Evolutionary conservation across 169 alveolate species (phyloP).

Genomic region (Eimeria necatrix): DNA sequence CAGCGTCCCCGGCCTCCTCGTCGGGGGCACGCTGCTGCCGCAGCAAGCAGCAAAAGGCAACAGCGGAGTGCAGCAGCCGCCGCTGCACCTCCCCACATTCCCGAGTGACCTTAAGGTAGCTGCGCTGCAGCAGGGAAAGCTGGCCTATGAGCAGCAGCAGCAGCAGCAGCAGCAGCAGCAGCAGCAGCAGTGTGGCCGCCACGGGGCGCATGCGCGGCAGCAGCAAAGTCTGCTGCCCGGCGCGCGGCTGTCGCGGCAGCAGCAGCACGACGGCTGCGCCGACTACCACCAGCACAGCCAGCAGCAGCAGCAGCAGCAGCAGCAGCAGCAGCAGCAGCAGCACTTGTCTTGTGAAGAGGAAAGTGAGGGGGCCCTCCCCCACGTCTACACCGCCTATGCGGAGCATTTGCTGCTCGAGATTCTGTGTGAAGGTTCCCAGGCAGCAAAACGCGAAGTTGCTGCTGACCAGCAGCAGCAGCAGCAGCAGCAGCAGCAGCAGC

Average conservation of each 20-base stretch:
- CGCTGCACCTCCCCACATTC: constrained; percentile 46
- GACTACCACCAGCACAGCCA: not conserved
- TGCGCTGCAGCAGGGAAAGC: not conserved
- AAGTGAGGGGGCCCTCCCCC: constrained; percentile 50
- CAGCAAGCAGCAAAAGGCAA: constrained; percentile 62
- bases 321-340: constrained; percentile 47
- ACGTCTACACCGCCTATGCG: constrained; percentile 53
- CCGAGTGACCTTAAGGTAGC: not conserved
- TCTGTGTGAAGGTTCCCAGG: not conserved
- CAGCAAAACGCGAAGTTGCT: not conserved
- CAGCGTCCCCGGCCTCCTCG: not conserved
- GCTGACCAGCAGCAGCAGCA: not conserved
- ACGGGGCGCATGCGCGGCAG: not conserved
- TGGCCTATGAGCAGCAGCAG: constrained; percentile 16
- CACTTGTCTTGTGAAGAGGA: constrained; percentile 46
- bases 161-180: constrained; percentile 23
- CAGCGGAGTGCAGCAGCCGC: constrained; percentile 64
- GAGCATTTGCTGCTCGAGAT: constrained; percentile 45
- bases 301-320: constrained; percentile 48
- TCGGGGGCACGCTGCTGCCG: constrained; percentile 61
- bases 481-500: constrained; percentile 33
- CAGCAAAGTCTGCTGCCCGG: constrained; percentile 72
- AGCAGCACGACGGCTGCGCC: not conserved
- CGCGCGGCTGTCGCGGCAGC: constrained; percentile 50
- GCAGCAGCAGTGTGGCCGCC: not conserved